Base-by-base conservation (phyloP, 2,329 filamentous ascomycete genomes). In the Dryadomyces quercivorus region DNA sequence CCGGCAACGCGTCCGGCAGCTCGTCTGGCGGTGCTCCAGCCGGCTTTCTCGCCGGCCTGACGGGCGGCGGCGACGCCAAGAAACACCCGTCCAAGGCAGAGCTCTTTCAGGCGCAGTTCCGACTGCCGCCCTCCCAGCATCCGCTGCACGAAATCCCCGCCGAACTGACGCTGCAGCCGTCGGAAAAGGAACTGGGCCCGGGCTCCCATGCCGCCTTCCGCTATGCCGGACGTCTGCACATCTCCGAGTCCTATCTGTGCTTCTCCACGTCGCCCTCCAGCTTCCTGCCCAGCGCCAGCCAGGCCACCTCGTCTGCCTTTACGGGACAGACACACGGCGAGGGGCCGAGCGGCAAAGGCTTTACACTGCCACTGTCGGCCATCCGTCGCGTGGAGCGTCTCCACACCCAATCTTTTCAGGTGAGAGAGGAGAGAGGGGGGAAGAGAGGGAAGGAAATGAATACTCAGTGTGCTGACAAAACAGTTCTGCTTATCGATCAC, bases 81-180 rank as follows among this genome's bases (percentile, higher is more conserved):
- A 59, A 59, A 59, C 86, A 88, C 67, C 90, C 91, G 51, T 92
- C 91, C 65, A 97, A 96, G 73, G 84, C 90, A 55, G 85, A 86
- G 52, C 81, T 97, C 56, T 98, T 97, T 74, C 90, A 93, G 72
- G 85, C 86, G 69, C 93, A 98, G 71, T 98, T 98, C 74, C 88
- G 93, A 61, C 85, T 98, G 38, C 93, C 93, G 48, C 83, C 89
- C 65, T 86, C 88, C 43, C 92, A 98, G 71, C 91, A 87, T 59
- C 93, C 93, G 55, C 79, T 97, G 56, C 90, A 94, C 72, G 93
- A 98, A 75, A 96, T 98, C 71, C 90, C 87, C 58, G 91, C 93
- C 65, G 93, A 98, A 74, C 81, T 98, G 57, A 94, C 90, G 55
- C 87, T 98, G 56, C 84, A 85, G 54, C 83, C 51, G 20, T 51